Conservation (phyloP, 768 basidiomycete genomes). For the Trametes gibbosa region DNA sequence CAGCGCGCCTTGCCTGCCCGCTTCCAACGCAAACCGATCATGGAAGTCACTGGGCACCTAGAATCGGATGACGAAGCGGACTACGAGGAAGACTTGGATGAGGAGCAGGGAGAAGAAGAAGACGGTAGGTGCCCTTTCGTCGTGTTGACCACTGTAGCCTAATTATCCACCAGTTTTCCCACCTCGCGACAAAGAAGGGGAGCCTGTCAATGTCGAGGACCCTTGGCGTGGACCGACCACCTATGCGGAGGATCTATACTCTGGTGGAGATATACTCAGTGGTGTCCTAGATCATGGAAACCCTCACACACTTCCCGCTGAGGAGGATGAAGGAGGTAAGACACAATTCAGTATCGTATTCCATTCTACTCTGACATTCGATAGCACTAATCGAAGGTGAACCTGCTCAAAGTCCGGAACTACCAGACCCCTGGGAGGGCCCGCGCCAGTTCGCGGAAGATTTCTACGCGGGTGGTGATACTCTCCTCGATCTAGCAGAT, state of each 20-base stretch:
- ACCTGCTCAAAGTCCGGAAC: constrained; percentile 21
- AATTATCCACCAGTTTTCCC: neutral
- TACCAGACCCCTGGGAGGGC: constrained; percentile 41
- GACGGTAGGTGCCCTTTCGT: neutral
- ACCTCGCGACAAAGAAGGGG: constrained; percentile 1
- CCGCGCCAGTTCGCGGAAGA: constrained; percentile 40
- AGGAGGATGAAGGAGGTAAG: constrained; percentile 18
- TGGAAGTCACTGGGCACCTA: neutral
- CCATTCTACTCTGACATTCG: constrained; percentile 11
- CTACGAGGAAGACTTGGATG: constrained; percentile 31
- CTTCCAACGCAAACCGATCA: constrained; percentile 11
- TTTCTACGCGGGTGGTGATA: constrained; percentile 43
- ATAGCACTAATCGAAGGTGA: constrained; percentile 3
- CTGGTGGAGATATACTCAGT: constrained; percentile 39
- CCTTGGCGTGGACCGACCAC: constrained; percentile 40
- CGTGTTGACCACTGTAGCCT: neutral
- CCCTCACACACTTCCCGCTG: constrained; percentile 31
- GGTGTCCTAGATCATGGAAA: neutral
- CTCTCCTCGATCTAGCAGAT: constrained; percentile 4
- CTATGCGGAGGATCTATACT: constrained; percentile 44
- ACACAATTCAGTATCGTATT: neutral
- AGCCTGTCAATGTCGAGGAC: constrained; percentile 35
- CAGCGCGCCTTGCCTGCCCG: constrained; percentile 5
- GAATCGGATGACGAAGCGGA: constrained; percentile 10
- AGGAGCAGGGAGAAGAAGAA: constrained; percentile 44